phyloP scores from a whole-genome alignment of 1,139 yeast genomes.

The Kodamaea anthophila region DNA sequence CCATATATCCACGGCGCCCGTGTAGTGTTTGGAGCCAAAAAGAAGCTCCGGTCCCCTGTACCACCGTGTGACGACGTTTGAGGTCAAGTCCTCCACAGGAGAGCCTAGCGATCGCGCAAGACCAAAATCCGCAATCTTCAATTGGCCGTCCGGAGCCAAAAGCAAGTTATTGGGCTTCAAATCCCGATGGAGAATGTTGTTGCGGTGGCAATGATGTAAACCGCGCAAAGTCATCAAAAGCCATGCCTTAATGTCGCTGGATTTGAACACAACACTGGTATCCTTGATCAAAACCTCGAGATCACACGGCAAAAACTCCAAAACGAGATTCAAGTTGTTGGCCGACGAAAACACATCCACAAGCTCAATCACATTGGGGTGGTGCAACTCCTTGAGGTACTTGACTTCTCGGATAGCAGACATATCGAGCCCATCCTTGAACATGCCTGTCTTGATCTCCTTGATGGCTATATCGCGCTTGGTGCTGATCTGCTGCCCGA shows the following conservation, averaged over 20 bases:
- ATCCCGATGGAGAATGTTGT: conserved; percentile 85
- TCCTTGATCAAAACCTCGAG: conserved; percentile 87
- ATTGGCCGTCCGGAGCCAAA: conserved; percentile 77
- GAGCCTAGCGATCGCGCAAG: conserved; percentile 79
- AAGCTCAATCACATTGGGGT: conserved; percentile 77
- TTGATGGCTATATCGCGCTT: conserved; percentile 77
- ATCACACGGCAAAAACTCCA: conserved; percentile 90
- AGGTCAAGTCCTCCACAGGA: conserved; percentile 75
- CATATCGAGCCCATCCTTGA: conserved; percentile 96
- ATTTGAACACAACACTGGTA: conserved; percentile 64
- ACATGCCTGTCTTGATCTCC: conserved; percentile 90
- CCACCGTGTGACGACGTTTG: conserved; percentile 97
- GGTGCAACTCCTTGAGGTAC: conserved; percentile 80
- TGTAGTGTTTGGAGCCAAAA: conserved; percentile 84
- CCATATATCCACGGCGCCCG: conserved; percentile 89
- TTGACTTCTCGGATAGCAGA: conserved; percentile 94
- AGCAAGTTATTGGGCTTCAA: conserved; percentile 77
- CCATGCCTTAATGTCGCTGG: conserved; percentile 92
- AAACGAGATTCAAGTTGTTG: conserved; percentile 70
- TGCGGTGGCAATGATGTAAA: conserved; percentile 89
- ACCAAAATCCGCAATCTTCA: conserved; percentile 96
- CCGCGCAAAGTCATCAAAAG: conserved; percentile 90
- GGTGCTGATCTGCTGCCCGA: conserved; percentile 61
- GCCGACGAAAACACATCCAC: conserved; percentile 79
- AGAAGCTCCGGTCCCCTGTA: conserved; percentile 91